Evolutionary conservation across 2,329 filamentous ascomycete genomes (phyloP).

Genomic region (Talaromyces sp.): DNA sequence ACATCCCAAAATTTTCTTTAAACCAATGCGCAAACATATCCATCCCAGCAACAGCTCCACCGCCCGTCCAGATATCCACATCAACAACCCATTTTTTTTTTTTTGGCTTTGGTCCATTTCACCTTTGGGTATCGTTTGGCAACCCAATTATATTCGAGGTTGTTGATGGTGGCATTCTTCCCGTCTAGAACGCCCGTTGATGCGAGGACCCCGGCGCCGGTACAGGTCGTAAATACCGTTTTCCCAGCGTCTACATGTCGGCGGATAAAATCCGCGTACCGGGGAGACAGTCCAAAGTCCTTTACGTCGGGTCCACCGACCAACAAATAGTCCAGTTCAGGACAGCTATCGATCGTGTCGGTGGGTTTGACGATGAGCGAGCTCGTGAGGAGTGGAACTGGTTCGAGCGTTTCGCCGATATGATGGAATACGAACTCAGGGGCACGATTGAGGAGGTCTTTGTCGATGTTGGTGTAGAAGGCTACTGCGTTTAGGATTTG

Average conservation of each 20-base stretch:
- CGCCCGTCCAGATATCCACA: constrained; percentile 50
- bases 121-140: constrained; percentile 40
- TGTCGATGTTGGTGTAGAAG: constrained; percentile 22
- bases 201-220: constrained; percentile 24
- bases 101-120: constrained; percentile 45
- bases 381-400: constrained; percentile 27
- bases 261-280: constrained; percentile 35
- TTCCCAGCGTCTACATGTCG: constrained; percentile 40
- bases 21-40: constrained; percentile 47
- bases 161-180: constrained; percentile 46
- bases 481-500: constrained; percentile 19
- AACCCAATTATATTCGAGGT: constrained; percentile 32
- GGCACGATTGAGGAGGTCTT: constrained; percentile 26
- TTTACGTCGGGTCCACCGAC: constrained; percentile 35
- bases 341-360: constrained; percentile 35
- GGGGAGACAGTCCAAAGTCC: constrained; percentile 30
- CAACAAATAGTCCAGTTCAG: constrained; percentile 40
- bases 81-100: constrained; percentile 50
- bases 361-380: constrained; percentile 32
- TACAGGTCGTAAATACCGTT: constrained; percentile 26
- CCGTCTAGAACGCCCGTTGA: constrained; percentile 44
- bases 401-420: constrained; percentile 35
- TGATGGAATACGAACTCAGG: constrained; percentile 39
- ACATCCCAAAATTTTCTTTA: constrained; percentile 35
- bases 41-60: constrained; percentile 49